Evolutionary conservation across 139 green algal genomes (phyloP).

Genomic region (Pseudopediastrum boryanum): DNA sequence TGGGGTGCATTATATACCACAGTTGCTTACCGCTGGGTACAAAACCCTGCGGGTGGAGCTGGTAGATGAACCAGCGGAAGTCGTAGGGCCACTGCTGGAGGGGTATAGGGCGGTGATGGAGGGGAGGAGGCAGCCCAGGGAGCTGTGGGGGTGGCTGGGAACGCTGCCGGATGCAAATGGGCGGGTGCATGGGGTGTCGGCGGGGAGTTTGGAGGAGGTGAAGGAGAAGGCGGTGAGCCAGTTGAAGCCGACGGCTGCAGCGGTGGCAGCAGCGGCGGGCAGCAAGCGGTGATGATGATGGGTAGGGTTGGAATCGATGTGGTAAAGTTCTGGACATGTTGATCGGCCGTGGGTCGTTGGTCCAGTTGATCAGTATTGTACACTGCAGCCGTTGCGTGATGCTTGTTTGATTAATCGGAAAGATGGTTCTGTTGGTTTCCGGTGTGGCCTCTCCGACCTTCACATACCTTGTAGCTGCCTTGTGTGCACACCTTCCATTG

Average conservation of each 20-base stretch:
- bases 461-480: no score
- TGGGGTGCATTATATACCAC: constrained; percentile 44
- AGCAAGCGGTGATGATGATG: no score
- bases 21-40: constrained; percentile 49
- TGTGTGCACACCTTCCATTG: no score
- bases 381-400: no score
- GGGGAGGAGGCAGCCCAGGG: constrained; percentile 15
- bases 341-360: no score
- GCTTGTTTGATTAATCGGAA: no score
- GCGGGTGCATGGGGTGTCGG: constrained; percentile 48
- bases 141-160: constrained; percentile 56
- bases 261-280: neutral
- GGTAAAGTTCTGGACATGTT: no score
- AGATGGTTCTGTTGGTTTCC: no score
- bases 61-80: constrained; percentile 72
- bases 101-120: constrained; percentile 60
- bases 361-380: no score
- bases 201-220: constrained; percentile 53
- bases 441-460: no score
- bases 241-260: constrained; percentile 49
- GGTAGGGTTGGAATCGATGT: no score
- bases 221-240: constrained; percentile 32
- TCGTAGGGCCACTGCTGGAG: constrained; percentile 67
- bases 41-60: constrained; percentile 77
- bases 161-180: constrained; percentile 60